Conservation (phyloP, 805 yeast genomes). For the Phaffomyces thermotolerans region DNA sequence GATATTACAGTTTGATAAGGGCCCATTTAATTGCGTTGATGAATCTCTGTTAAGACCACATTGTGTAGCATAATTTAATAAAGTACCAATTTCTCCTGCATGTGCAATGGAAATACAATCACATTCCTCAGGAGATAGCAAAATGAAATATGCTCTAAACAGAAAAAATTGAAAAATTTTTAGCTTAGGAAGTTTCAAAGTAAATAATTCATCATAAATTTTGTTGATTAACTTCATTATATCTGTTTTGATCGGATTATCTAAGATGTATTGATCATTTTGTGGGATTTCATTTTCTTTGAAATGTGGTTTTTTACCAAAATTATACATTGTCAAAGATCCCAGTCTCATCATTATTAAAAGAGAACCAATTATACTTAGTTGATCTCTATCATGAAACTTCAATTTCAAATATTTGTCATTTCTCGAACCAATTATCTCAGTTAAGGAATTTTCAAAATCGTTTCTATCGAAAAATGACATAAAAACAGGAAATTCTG, state of each 20-base stretch:
- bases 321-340: conserved; percentile 17
- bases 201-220: conserved; percentile 12
- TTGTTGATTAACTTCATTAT: conserved; percentile 8
- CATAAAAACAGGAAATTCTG: conserved; percentile 15
- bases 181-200: conserved; percentile 11
- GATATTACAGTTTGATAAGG: background rate
- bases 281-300: background rate
- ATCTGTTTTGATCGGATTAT: conserved; percentile 11
- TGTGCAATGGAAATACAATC: conserved; percentile 17
- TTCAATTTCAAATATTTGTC: conserved; percentile 3
- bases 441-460: conserved; percentile 8
- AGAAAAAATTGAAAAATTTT: conserved; percentile 17
- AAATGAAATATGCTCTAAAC: conserved; percentile 12
- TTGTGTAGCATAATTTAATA: conserved; percentile 17
- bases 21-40: background rate
- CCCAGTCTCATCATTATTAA: conserved; percentile 19
- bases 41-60: conserved; percentile 21
- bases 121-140: conserved; percentile 20
- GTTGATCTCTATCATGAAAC: conserved; percentile 14
- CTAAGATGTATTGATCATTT: conserved; percentile 14
- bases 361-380: conserved; percentile 15
- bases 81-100: conserved; percentile 15
- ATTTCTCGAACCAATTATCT: conserved; percentile 15
- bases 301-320: conserved; percentile 8
- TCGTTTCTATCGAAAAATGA: conserved; percentile 18